A percentile compares a stretch with the other conserved stretches of the same genome.
Evolutionary conservation across 176 grass and related monocot species (phyloP).

Genomic region (Triticum urartu): DNA sequence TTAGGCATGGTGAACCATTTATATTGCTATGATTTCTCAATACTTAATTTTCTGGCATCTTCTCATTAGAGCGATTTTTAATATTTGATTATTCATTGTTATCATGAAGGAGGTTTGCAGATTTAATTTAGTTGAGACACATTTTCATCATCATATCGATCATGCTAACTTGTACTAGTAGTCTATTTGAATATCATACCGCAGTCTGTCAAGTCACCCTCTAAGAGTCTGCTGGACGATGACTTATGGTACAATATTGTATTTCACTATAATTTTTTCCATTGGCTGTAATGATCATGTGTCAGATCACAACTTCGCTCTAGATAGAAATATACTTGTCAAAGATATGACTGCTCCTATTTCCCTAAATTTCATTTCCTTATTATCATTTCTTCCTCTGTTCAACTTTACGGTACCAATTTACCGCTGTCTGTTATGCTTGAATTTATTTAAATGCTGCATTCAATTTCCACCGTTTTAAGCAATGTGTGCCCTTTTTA

Average conservation of each 20-base stretch:
- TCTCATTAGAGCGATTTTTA: not conserved
- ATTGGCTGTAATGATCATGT: not conserved
- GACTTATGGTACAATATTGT: not conserved
- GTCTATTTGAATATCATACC: not conserved
- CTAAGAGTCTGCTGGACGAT: not conserved
- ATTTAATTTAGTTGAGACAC: constrained; percentile 1
- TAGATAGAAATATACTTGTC: not conserved
- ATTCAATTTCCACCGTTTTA: not conserved
- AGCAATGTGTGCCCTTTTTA: not conserved
- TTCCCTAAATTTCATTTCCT: constrained; percentile 2
- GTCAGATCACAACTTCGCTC: not conserved
- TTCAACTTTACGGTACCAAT: not conserved
- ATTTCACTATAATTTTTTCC: not conserved
- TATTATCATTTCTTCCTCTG: constrained; percentile 3
- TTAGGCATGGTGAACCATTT: constrained; percentile 9
- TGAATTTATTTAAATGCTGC: constrained; percentile 4
- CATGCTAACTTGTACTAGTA: constrained; percentile 1
- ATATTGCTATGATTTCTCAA: not conserved
- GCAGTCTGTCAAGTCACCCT: not conserved
- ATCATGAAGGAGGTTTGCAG: not conserved
- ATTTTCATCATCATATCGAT: not conserved
- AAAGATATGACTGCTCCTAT: not conserved
- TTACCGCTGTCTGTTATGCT: not conserved
- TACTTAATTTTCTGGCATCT: not conserved
- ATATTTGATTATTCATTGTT: not conserved